phyloP scores from a whole-genome alignment of 768 basidiomycete species.

The Pluteus cervinus region DNA sequence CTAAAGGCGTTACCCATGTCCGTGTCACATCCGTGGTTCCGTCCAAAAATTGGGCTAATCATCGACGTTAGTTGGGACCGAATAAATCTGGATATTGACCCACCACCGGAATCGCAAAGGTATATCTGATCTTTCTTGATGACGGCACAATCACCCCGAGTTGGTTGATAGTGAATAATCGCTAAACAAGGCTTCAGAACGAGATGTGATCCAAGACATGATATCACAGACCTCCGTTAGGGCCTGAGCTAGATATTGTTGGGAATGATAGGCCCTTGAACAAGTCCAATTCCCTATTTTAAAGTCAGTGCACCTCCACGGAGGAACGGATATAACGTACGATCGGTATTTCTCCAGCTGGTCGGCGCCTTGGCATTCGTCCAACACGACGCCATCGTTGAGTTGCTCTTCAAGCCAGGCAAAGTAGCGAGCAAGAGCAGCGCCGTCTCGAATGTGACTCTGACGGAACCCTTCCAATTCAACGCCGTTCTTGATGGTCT shows the following conservation, averaged over 20 bases:
- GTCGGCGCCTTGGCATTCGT: constrained; percentile 77
- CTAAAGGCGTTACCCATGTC: constrained; percentile 55
- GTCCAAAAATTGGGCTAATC: constrained; percentile 89
- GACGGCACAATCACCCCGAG: constrained; percentile 62
- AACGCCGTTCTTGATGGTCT: constrained; percentile 71
- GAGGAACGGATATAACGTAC: constrained; percentile 35
- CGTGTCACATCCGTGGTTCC: constrained; percentile 95
- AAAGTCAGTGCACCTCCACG: constrained; percentile 1
- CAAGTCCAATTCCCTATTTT: constrained; percentile 57
- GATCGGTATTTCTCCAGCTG: constrained; percentile 75
- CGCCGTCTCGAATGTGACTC: constrained; percentile 85
- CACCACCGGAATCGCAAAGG: too few relatives aligned
- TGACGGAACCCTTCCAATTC: constrained; percentile 90
- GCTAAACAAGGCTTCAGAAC: constrained; percentile 37
- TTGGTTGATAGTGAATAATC: constrained; percentile 91
- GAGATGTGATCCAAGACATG: background rate
- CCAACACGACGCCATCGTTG: constrained; percentile 49
- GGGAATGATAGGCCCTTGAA: constrained; percentile 88
- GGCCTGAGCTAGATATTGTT: constrained; percentile 89
- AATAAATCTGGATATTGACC: too few relatives aligned
- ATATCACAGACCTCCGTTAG: constrained; percentile 70
- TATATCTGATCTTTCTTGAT: constrained; percentile 75
- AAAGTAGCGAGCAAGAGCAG: constrained; percentile 84
- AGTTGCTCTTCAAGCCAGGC: constrained; percentile 91
- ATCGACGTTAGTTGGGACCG: constrained; percentile 38